Evolutionary conservation across 805 yeast species (phyloP).

Genomic region (Saturnispora serradocipensis): DNA sequence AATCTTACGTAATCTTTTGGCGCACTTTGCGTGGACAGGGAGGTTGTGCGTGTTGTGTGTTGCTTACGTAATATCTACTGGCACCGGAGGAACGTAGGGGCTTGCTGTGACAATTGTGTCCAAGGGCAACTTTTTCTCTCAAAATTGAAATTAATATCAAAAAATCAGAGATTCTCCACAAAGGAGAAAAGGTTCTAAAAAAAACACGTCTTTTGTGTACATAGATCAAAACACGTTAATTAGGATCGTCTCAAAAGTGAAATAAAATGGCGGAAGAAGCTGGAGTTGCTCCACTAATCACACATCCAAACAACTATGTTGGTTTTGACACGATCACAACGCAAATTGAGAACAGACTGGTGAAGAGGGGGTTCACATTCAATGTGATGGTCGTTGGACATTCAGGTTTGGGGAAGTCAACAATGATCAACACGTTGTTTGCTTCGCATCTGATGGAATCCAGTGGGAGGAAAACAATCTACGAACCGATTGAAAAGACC

Average conservation of each 20-base stretch:
- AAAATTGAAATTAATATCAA: too few relatives aligned
- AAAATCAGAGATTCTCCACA: not conserved
- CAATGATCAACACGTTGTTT: slow-evolving; percentile 83
- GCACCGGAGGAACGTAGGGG: not conserved
- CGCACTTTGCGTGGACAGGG: not conserved
- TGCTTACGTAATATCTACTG: not conserved
- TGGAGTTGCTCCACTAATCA: slow-evolving; percentile 3
- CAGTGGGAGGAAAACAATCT: slow-evolving; percentile 57
- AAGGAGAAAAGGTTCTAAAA: not conserved
- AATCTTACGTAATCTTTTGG: not conserved
- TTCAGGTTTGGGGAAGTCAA: slow-evolving; percentile 91
- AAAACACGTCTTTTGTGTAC: not conserved
- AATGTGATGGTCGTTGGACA: slow-evolving; percentile 90
- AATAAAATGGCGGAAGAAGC: not conserved
- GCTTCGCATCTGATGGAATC: slow-evolving; percentile 70
- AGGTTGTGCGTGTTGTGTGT: not conserved
- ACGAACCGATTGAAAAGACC: slow-evolving; percentile 75
- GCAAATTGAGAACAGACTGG: slow-evolving; percentile 85
- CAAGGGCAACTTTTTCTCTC: not conserved
- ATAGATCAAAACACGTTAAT: not conserved
- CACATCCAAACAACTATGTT: slow-evolving; percentile 69
- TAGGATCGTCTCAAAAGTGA: not conserved
- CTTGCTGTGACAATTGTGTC: not conserved
- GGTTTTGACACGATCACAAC: slow-evolving; percentile 95
- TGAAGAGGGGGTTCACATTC: slow-evolving; percentile 90